Percentiles rank a stretch among this genome's conserved stretches.
These are phyloP conservation scores for Lactarius akahatsu DNA, from an alignment of 768 basidiomycete species.

Conservation along the genomic window DNA sequence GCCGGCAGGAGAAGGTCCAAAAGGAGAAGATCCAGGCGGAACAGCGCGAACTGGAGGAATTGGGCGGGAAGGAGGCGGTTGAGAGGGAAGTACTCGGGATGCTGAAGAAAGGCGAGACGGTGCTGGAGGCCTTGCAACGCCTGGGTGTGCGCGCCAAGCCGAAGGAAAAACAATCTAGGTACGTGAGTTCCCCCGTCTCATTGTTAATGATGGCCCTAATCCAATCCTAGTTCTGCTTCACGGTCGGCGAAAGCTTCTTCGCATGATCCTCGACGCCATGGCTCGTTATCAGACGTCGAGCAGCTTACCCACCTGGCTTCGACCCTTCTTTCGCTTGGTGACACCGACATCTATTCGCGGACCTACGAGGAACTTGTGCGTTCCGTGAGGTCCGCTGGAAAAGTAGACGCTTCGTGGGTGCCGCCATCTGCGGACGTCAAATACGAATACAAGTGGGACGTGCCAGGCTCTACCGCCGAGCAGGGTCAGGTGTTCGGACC, in stretches of 20 bases:
- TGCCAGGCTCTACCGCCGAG: slow-evolving; percentile 47
- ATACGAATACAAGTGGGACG: slow-evolving; percentile 83
- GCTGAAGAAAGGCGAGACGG: slow-evolving; percentile 88
- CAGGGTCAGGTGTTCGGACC: slow-evolving; percentile 69
- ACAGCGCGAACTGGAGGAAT: slow-evolving; percentile 67
- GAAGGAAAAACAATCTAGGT: slow-evolving; percentile 30
- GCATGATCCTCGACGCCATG: slow-evolving; percentile 21
- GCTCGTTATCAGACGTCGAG: slow-evolving; percentile 60
- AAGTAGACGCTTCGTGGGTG: slow-evolving; percentile 65
- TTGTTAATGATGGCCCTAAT: neutral
- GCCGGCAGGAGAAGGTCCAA: slow-evolving; percentile 71
- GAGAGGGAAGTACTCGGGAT: slow-evolving; percentile 68
- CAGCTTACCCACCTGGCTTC: slow-evolving; percentile 82
- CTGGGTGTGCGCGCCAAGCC: slow-evolving; percentile 70
- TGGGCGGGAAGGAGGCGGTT: slow-evolving; percentile 61
- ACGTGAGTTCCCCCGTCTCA: neutral
- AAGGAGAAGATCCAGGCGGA: slow-evolving; percentile 67
- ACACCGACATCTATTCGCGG: slow-evolving; percentile 81
- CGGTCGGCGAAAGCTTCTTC: slow-evolving; percentile 3
- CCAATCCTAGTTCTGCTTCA: slow-evolving; percentile 22
- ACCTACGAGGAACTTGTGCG: slow-evolving; percentile 86
- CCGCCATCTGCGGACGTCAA: slow-evolving; percentile 74
- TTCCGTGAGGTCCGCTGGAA: slow-evolving; percentile 67
- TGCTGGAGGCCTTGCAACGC: slow-evolving; percentile 85
- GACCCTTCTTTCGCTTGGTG: slow-evolving; percentile 83